Percentiles rank a stretch among this genome's conserved stretches.
Conservation (phyloP, 1,284 basidiomycete species). For the Somion occarium region DNA sequence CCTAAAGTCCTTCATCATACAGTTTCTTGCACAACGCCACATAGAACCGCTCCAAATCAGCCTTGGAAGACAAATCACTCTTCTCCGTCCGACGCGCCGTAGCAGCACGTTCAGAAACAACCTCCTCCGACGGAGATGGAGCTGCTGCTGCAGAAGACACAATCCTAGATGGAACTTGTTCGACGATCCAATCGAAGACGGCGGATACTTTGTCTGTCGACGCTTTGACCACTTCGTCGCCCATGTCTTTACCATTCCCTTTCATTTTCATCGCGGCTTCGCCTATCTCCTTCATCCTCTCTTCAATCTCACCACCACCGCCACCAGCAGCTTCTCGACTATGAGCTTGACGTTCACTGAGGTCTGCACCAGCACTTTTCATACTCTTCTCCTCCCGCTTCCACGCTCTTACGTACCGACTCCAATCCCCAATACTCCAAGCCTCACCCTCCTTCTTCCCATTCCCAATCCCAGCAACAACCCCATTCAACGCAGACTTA, state of each 20-base stretch:
- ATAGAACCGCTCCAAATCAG: constrained; percentile 74
- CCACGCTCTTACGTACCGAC: constrained; percentile 54
- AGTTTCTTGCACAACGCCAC: constrained; percentile 71
- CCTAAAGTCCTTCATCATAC: constrained; percentile 78
- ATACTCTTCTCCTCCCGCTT: constrained; percentile 44
- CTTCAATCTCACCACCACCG: neutral
- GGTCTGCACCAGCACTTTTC: constrained; percentile 19
- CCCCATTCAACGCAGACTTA: constrained; percentile 13
- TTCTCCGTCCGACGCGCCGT: constrained; percentile 17
- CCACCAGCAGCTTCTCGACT: neutral
- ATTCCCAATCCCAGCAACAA: neutral
- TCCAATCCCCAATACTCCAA: constrained; percentile 61
- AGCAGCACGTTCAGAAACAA: constrained; percentile 13
- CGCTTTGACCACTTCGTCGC: constrained; percentile 54
- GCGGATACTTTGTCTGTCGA: constrained; percentile 68
- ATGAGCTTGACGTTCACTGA: constrained; percentile 15
- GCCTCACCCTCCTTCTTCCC: constrained; percentile 32
- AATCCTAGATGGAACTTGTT: constrained; percentile 50
- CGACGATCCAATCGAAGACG: constrained; percentile 73
- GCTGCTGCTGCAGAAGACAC: constrained; percentile 11
- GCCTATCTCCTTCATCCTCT: constrained; percentile 9
- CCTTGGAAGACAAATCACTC: constrained; percentile 52
- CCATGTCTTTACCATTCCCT: constrained; percentile 29
- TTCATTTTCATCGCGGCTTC: constrained; percentile 16
- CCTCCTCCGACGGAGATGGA: constrained; percentile 1